Percentiles rank a stretch among this genome's conserved stretches.
Evolutionary conservation across 805 yeast genomes (phyloP).

Genomic region (Metschnikowia similis): DNA sequence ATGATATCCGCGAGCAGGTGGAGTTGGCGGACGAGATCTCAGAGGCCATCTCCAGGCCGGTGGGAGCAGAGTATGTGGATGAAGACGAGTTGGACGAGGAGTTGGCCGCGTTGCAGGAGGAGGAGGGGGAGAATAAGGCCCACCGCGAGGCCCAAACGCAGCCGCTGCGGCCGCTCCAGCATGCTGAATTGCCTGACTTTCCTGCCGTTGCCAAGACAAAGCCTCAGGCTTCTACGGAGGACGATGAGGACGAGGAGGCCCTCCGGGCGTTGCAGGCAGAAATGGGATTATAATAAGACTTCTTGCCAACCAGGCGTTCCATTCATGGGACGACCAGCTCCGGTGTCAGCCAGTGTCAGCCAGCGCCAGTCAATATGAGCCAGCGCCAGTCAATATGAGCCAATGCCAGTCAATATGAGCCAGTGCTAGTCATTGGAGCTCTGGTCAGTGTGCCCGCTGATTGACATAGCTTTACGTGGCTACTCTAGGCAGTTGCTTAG

Average conservation of each 20-base stretch:
- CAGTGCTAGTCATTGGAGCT: no score
- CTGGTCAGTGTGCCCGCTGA: no score
- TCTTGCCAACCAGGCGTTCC: no score
- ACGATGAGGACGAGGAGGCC: slow-evolving; percentile 82
- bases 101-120: slow-evolving; percentile 81
- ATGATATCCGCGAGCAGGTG: slow-evolving; percentile 94
- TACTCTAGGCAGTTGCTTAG: no score
- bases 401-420: no score
- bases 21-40: slow-evolving; percentile 92
- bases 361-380: no score
- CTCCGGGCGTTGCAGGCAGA: slow-evolving; percentile 77
- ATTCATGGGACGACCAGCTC: no score
- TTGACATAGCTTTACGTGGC: no score
- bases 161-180: slow-evolving; percentile 9
- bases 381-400: no score
- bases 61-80: slow-evolving; percentile 76
- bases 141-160: slow-evolving; percentile 17
- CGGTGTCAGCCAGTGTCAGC: no score
- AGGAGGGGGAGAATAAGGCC: slow-evolving; percentile 52
- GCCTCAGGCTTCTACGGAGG: slow-evolving; percentile 42
- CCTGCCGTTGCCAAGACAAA: slow-evolving; percentile 39
- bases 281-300: slow-evolving; percentile 60
- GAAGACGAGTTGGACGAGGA: slow-evolving; percentile 96
- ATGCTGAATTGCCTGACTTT: slow-evolving; percentile 39
- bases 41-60: slow-evolving; percentile 92